Base-by-base conservation (phyloP, 495 filamentous ascomycete genomes). In the Pseudevernia furfuracea region DNA sequence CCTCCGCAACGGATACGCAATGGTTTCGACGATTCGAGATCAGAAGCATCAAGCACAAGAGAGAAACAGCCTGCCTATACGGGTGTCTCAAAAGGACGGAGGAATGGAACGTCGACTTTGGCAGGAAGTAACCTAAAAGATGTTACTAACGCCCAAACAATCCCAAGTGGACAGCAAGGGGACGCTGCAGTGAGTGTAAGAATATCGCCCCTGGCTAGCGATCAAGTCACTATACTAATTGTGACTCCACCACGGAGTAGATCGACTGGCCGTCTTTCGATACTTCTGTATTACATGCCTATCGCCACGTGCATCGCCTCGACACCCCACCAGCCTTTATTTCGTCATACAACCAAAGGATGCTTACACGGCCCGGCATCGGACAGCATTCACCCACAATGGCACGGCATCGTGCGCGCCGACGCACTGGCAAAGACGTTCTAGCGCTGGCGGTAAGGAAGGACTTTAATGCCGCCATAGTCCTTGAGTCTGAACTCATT, bases 391-490 rank as follows among this genome's bases (percentile, higher is more conserved):
- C 86, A 0, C 87, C 88, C n/a, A 89, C 87, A 25, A 89, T 90
- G 81, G 85, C 84, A 58, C 72, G 83, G 60, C 78, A 77, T 60
- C 84, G 81, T 71, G 79, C 83, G 38, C 77, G 84, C 60, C 73
- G 86, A 44, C 75, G 84, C 60, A 80, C 89, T 69, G 79, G 78
- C 61, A 85, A 86, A 71, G 85, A 90, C 23, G 79, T 88, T 65
- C 76, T 92, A 56, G 87, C 87, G 4, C 79, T 83, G 62, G 78
- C 83, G 17, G 88, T 90, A 28, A 76, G 89, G 65, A 91, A 90
- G 78, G 86, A 92, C 73, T 92, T 92, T 77, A 91, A 92, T 71
- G 84, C 82, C 25, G 77, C 86, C 59, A 87, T 85, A 23, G 82
- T 91, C 15, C 83, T 82, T 58, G 89, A 93, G 72, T 87, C 82